Evolutionary conservation across 164 flowering plant species (phyloP), one percentile per base, ranked within the genome.

Genomic region (Macadamia integrifolia): DNA sequence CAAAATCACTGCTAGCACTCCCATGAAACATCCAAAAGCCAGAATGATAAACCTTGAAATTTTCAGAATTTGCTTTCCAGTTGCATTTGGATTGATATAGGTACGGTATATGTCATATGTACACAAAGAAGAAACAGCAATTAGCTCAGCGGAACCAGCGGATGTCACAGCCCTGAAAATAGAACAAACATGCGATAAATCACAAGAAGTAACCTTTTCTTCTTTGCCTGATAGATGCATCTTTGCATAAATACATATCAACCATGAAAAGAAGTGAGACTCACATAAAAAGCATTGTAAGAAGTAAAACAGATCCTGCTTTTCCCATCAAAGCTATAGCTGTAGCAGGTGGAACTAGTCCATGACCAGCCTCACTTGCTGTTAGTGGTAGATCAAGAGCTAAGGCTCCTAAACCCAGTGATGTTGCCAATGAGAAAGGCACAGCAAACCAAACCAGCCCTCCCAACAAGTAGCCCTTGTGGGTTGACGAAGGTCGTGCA

Each of bases 361-460:
- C 98, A 50, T 58, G 90, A 71, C 87, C 66, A 0, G 98, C 98
- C 69, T 93, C 96, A 65, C 69, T 84, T 49, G 70, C 88, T 6
- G 96, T 90, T 60, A 90, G 72, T 0, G 98, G 98, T 50, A 91
- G 81, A 83, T 93, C 97, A 69, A 91, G 91, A 1, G 97, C 98
- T 28, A 93, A 83, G 11, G 98, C 98, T 71, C 96, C 91, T 14
- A 85, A 68, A 56, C 91, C 93, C 17, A 88, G 68, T 55, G 93
- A 82, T 28, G 93, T 88, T 53, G 97, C 97, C 78, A 93, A 74
- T 13, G 98, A 89, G 69, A 93, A 91, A 17, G 97, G 97, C 46
- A 93, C 96, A 7, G 98, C 98, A 79, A 93, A 93, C 97, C 97
- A 93, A 17, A 93, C 97, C 18, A 93, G 81, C n/a, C 98, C 98